These are phyloP conservation scores for Plasmodium malariae DNA, from an alignment of 169 alveolate genomes.

Conservation along the genomic window DNA sequence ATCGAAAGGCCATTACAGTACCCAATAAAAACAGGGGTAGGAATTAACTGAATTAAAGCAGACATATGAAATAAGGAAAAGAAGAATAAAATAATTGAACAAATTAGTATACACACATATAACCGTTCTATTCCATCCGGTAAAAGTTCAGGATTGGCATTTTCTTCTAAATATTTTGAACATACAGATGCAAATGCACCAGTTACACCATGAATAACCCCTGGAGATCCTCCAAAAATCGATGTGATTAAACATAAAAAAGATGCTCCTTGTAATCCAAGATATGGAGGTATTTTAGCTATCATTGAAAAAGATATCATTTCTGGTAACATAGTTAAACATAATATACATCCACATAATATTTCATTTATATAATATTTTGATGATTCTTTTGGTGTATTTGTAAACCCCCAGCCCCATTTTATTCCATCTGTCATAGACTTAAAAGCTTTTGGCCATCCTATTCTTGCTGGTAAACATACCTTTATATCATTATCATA, in stretches of 20 bases:
- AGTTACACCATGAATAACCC: slow-evolving; percentile 85
- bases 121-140: slow-evolving; percentile 74
- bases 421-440: slow-evolving; percentile 69
- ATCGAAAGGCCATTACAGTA: slow-evolving; percentile 87
- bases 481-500: slow-evolving; percentile 69
- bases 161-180: slow-evolving; percentile 78
- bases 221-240: slow-evolving; percentile 88
- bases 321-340: slow-evolving; percentile 88
- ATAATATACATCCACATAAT: slow-evolving; percentile 84
- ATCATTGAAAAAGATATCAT: slow-evolving; percentile 86
- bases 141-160: slow-evolving; percentile 10
- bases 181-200: slow-evolving; percentile 87
- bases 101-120: slow-evolving; percentile 78
- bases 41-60: slow-evolving; percentile 84
- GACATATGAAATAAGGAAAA: slow-evolving; percentile 86
- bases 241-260: slow-evolving; percentile 85
- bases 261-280: slow-evolving; percentile 88
- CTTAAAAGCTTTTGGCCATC: slow-evolving; percentile 34
- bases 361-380: slow-evolving; percentile 83
- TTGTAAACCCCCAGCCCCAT: slow-evolving; percentile 78
- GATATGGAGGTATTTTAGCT: slow-evolving; percentile 87
- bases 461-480: slow-evolving; percentile 71
- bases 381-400: slow-evolving; percentile 72
- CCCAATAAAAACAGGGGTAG: slow-evolving; percentile 88
- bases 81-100: slow-evolving; percentile 80